A percentile compares a stretch with the other conserved stretches of the same genome.
Evolutionary conservation across 805 yeast genomes (phyloP).

Genomic region (Candida andamanensis): DNA sequence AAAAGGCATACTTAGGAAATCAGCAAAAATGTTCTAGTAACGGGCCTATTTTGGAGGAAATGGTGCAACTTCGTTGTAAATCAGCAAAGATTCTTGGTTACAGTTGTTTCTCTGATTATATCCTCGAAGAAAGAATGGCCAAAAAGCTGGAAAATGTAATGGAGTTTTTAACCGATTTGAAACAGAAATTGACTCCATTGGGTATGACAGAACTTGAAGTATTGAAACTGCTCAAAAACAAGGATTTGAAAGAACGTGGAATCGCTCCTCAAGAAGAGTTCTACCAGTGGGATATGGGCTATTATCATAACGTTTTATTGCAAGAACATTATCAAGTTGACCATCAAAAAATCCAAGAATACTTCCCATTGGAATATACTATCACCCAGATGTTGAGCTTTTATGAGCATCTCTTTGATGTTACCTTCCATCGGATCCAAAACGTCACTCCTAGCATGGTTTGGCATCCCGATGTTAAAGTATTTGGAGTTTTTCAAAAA

Average conservation of each 20-base stretch:
- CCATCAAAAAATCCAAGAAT: conserved; percentile 65
- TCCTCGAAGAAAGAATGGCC: conserved; percentile 78
- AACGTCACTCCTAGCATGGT: conserved; percentile 35
- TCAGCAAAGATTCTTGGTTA: conserved; percentile 65
- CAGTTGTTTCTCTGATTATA: conserved; percentile 61
- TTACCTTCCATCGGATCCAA: conserved; percentile 56
- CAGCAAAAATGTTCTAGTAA: conserved; percentile 66
- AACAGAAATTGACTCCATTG: conserved; percentile 50
- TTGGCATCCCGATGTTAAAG: conserved; percentile 80
- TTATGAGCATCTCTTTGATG: conserved; percentile 64
- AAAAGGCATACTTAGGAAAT: conserved; percentile 58
- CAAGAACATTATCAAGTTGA: conserved; percentile 71
- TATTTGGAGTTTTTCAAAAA: conserved; percentile 68
- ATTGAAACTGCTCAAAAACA: conserved; percentile 48
- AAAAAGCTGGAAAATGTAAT: conserved; percentile 57
- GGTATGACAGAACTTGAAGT: conserved; percentile 50
- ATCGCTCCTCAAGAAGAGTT: conserved; percentile 31
- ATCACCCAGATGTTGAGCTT: conserved; percentile 64
- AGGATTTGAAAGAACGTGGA: conserved; percentile 45
- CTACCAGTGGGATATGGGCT: conserved; percentile 73
- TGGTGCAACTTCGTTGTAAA: conserved; percentile 57
- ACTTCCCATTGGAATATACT: conserved; percentile 69
- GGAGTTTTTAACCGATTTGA: conserved; percentile 58
- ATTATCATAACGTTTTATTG: conserved; percentile 58
- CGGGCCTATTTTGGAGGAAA: conserved; percentile 52